These are phyloP conservation scores for Fusarium torulosum DNA, from an alignment of 2,329 filamentous ascomycete species.

Conservation along the genomic window DNA sequence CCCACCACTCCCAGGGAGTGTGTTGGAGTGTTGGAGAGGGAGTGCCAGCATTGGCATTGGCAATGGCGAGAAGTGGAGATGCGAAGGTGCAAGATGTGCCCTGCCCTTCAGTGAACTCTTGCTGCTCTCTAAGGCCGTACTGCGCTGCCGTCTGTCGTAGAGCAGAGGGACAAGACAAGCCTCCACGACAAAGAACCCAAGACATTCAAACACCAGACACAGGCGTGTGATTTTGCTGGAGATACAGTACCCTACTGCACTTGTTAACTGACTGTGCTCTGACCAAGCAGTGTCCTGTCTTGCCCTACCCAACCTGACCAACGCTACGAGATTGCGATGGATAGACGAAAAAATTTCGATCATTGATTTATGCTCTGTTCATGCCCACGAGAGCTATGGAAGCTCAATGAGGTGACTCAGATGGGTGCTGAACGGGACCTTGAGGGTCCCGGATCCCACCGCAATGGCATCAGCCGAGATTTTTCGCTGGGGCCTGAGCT, in stretches of 20 bases:
- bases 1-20: conserved; percentile 30
- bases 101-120: conserved; percentile 21
- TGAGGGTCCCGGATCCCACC: conserved; percentile 49
- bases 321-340: conserved; percentile 37
- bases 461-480: conserved; percentile 49
- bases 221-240: conserved; percentile 46
- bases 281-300: conserved; percentile 20
- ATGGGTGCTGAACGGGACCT: conserved; percentile 31
- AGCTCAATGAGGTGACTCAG: conserved; percentile 49
- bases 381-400: conserved; percentile 38
- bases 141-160: conserved; percentile 6
- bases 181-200: conserved; percentile 34
- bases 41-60: conserved; percentile 22
- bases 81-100: conserved; percentile 28
- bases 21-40: conserved; percentile 23
- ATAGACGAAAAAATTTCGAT: conserved; percentile 37
- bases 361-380: conserved; percentile 37
- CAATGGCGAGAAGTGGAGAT: conserved; percentile 24
- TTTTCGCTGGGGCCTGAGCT: conserved; percentile 46
- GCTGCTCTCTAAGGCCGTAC: conserved; percentile 11
- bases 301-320: conserved; percentile 17
- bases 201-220: conserved; percentile 45
- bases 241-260: conserved; percentile 14
- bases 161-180: conserved; percentile 18
- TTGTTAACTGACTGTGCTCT: conserved; percentile 25